phyloP scores from a whole-genome alignment of 345 rosid species.

The Eucalyptus caleyi region DNA sequence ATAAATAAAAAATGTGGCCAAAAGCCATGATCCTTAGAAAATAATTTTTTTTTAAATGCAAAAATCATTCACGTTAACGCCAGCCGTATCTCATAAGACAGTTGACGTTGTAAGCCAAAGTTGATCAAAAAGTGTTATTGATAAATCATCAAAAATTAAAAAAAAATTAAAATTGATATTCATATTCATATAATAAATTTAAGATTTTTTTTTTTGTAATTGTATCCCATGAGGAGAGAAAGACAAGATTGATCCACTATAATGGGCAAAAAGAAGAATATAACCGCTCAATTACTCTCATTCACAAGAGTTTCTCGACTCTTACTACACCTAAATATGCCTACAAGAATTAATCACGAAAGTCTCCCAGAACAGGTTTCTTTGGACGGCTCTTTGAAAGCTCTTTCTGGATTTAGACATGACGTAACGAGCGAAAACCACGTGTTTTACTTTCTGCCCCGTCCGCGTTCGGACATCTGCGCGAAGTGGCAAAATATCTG shows the following conservation, averaged over 20 bases:
- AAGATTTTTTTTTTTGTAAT: too few relatives aligned
- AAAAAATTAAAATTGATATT: too few relatives aligned
- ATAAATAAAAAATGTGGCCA: too few relatives aligned
- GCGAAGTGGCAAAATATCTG: neutral
- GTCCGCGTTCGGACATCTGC: neutral
- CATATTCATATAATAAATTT: too few relatives aligned
- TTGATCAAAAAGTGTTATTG: neutral
- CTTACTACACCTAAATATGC: neutral
- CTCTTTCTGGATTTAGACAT: neutral
- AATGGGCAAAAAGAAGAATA: neutral
- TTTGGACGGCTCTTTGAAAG: neutral
- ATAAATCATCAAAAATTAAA: neutral
- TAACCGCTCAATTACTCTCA: neutral
- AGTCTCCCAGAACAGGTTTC: neutral
- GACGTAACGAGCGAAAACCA: neutral
- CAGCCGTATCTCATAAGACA: fast-evolving
- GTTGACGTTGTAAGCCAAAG: neutral
- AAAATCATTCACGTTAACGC: too few relatives aligned
- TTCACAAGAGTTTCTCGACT: too few relatives aligned
- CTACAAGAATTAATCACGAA: neutral
- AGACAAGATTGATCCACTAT: neutral
- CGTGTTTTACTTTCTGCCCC: neutral
- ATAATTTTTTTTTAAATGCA: too few relatives aligned
- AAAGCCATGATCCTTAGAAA: too few relatives aligned
- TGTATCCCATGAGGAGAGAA: neutral